Conservation (phyloP, 768 basidiomycete species). For the Tricholoma terreum region DNA sequence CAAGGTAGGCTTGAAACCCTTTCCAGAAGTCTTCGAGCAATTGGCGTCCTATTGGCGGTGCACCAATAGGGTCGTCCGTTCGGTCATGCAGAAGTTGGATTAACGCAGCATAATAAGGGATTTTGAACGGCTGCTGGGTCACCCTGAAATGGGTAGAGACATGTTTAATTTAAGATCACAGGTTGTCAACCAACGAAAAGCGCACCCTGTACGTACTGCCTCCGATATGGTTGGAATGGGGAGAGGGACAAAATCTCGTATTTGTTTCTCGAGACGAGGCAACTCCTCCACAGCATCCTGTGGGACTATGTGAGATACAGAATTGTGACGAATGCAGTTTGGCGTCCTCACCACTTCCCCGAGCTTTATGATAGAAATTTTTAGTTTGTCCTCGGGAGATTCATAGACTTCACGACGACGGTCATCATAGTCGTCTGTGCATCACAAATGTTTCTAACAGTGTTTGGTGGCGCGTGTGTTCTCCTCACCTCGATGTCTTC, state of each 20-base stretch:
- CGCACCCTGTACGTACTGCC: constrained; percentile 70
- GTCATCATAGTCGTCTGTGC: constrained; percentile 66
- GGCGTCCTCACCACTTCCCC: constrained; percentile 73
- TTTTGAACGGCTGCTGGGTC: constrained; percentile 93
- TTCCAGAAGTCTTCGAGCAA: constrained; percentile 89
- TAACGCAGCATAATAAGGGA: constrained; percentile 82
- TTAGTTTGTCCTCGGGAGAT: constrained; percentile 71
- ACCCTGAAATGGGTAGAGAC: constrained; percentile 43
- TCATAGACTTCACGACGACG: constrained; percentile 62
- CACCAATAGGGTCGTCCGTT: constrained; percentile 35
- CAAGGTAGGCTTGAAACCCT: constrained; percentile 84
- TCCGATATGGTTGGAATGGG: constrained; percentile 67
- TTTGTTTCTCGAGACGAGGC: constrained; percentile 59
- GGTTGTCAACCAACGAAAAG: constrained; percentile 5
- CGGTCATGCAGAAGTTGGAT: constrained; percentile 64
- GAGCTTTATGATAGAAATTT: constrained; percentile 62
- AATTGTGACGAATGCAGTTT: not conserved
- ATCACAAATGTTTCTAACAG: constrained; percentile 16
- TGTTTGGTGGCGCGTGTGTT: constrained; percentile 14
- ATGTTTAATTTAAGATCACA: not conserved
- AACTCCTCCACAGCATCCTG: constrained; percentile 74
- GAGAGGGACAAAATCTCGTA: constrained; percentile 56
- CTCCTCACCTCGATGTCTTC: constrained; percentile 55
- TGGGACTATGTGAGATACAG: constrained; percentile 7
- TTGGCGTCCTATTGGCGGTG: constrained; percentile 58